Evolutionary conservation across 2,329 filamentous ascomycete species (phyloP), one percentile per base, ranked within the genome.

Genomic region (Coniochaeta ligniaria): DNA sequence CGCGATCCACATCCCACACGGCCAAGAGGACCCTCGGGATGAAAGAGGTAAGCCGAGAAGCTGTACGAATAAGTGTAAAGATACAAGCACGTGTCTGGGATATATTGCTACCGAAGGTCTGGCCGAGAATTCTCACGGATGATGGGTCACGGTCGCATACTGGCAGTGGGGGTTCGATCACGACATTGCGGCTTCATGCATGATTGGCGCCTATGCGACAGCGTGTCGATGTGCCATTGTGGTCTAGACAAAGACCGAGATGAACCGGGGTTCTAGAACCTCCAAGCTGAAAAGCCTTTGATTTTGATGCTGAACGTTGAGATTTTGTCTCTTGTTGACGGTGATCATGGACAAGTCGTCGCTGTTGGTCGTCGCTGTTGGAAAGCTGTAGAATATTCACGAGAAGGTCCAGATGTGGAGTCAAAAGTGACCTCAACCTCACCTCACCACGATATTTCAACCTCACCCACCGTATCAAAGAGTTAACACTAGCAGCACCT

Each of bases 121-220:
- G 26, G 47, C 47, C 47, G 47, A 52, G 47, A 47, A 52, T 28
- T 28, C 26, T n/a, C 24, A 52, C 47, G 47, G 47, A 31, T 17
- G 47, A 28, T 26, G 26, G 22, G 31, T 17, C 47, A 12, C n/a
- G 22, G 47, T 31, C 16, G 47, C 47, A 31, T 26, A 12, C 24
- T 52, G 22, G 47, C 47, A 52, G 47, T 52, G 47, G 47, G 47
- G 47, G 47, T 52, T 28, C 47, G 47, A 52, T 26, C 47, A 52
- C 47, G 47, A 52, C 47, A 52, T 52, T n/a, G 26, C 47, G 47
- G 47, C n/a, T 26, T 52, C 47, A 52, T 52, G 47, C 47, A 52
- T 28, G 22, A 31, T 52, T 52, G 47, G 47, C 16, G 47, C 22
- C 14, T 52, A 52, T 31, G 47, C 47, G 47, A 31, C 16, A 22